phyloP scores from a whole-genome alignment of 352 stramenopile genomes.

The Pythium plurisporium region DNA sequence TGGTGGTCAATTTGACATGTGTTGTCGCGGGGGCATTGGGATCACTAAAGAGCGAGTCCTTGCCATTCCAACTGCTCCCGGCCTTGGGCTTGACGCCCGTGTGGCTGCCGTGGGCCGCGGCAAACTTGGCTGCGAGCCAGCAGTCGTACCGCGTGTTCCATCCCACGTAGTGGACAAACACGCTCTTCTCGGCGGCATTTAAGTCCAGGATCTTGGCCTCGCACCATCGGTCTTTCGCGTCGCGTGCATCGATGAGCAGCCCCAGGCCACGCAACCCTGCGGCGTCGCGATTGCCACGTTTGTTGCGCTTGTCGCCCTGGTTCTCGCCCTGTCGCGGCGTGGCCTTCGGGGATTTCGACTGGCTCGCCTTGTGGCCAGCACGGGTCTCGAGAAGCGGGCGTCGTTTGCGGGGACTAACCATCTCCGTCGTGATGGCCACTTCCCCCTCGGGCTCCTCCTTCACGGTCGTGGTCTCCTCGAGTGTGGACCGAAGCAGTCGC shows the following conservation, averaged over 20 bases:
- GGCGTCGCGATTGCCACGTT: slow-evolving; percentile 3
- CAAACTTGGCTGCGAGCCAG: slow-evolving; percentile 42
- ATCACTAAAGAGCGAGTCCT: slow-evolving; percentile 20
- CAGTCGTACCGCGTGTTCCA: slow-evolving; percentile 73
- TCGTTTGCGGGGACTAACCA: slow-evolving; percentile 14
- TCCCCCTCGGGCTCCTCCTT: neutral
- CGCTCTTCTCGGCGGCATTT: slow-evolving; percentile 25
- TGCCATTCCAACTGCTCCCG: slow-evolving; percentile 46
- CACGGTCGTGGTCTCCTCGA: slow-evolving; percentile 21
- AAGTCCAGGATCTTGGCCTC: slow-evolving; percentile 59
- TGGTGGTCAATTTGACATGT: slow-evolving; percentile 11
- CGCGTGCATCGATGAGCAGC: slow-evolving; percentile 56
- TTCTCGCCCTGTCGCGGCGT: slow-evolving; percentile 2
- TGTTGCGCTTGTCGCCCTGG: slow-evolving; percentile 22
- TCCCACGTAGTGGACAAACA: slow-evolving; percentile 73
- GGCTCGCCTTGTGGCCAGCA: neutral
- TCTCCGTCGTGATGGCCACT: neutral
- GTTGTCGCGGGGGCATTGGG: no score
- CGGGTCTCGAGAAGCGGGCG: slow-evolving; percentile 8
- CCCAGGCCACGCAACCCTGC: slow-evolving; percentile 27
- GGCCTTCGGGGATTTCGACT: no score
- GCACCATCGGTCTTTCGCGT: slow-evolving; percentile 46
- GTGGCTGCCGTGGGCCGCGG: slow-evolving; percentile 52
- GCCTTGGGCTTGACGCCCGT: slow-evolving; percentile 28
- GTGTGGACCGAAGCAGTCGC: slow-evolving; percentile 53